A percentile compares a stretch with the other conserved stretches of the same genome.
phyloP scores from a whole-genome alignment of 805 yeast genomes.

The Spathaspora arborariae region DNA sequence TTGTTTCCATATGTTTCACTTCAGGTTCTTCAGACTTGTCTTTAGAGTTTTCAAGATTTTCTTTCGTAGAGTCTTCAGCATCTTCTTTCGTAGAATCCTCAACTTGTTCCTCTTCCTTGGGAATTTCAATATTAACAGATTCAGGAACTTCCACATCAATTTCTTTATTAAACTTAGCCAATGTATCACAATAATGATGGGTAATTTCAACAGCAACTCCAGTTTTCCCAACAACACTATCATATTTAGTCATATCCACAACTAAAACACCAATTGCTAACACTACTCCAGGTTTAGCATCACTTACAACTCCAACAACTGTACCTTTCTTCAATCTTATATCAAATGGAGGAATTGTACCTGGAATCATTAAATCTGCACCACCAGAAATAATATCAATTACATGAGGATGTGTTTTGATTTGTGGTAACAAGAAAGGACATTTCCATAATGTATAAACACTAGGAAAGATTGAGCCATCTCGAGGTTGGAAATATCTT shows the following conservation, averaged over 20 bases:
- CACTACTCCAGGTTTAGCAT: conserved; percentile 55
- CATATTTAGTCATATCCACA: conserved; percentile 42
- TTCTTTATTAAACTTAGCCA: conserved; percentile 48
- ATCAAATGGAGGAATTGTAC: conserved; percentile 61
- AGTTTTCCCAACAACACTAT: conserved; percentile 52
- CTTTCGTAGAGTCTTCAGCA: background rate
- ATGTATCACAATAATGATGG: conserved; percentile 67
- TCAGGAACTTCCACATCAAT: conserved; percentile 34
- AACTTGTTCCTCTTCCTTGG: conserved; percentile 22
- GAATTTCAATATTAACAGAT: conserved; percentile 30
- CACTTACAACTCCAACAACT: conserved; percentile 69
- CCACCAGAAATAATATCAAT: conserved; percentile 69
- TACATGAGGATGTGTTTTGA: conserved; percentile 72
- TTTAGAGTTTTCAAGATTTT: background rate
- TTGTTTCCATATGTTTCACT: too few relatives aligned
- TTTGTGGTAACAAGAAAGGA: conserved; percentile 62
- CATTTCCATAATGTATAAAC: conserved; percentile 68
- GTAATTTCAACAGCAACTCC: conserved; percentile 78
- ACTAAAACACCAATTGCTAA: conserved; percentile 69
- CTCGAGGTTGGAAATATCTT: conserved; percentile 64
- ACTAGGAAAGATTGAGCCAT: conserved; percentile 61
- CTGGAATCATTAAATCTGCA: conserved; percentile 79
- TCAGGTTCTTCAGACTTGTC: too few relatives aligned
- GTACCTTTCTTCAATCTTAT: conserved; percentile 43
- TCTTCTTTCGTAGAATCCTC: background rate